Evolutionary conservation across 2,329 filamentous ascomycete genomes (phyloP), one percentile per base, ranked within the genome.

Genomic region (Chaetomium sp.): DNA sequence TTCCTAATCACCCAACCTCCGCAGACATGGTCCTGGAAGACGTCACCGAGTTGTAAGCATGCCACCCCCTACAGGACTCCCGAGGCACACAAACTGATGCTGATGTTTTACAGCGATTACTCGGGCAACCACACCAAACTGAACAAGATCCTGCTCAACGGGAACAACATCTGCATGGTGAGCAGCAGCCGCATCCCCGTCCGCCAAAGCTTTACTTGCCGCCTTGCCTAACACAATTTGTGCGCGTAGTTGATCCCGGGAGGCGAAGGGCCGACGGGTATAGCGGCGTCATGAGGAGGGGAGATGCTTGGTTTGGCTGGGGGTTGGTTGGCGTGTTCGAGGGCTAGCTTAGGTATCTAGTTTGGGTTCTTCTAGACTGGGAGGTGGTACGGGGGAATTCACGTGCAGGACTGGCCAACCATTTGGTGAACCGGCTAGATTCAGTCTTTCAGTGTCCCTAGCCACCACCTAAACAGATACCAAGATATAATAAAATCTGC

Each of bases 91-190:
- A 16, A 16, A 42, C 42, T 33, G 42, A 31, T 59, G 5, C 25
- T 47, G 1, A 19, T 42, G 74, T 1, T n/a, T 19, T 4, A 9
- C 60, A 98, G 94, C 76, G 95, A 99, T 79, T 96, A 96, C 79
- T 89, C 89, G 5, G 94, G 94, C 67, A 87, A 90, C 72, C 90
- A 94, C 78, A 91, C 88, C 54, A 96, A 96, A 78, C 86, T 99
- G 49, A 86, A 93, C 59, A 98, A 98, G 83, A 97, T 99, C 67
- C 80, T 99, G 50, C 82, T 99, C 47, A 99, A 99, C 74, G 95
- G 95, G 64, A 99, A 99, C 81, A 98, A 98, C 74, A 92, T 99
- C 69, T 98, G 94, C 90, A 99, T 99, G 95, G 95, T 97, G 85
- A 63, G 61, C 29, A 2, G 4, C 60, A 6, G 4, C n/a, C n/a